Percentiles rank a stretch among this genome's conserved stretches.
Conservation (phyloP, 139 green algal species). For the Mesotaenium endlicherianum region DNA sequence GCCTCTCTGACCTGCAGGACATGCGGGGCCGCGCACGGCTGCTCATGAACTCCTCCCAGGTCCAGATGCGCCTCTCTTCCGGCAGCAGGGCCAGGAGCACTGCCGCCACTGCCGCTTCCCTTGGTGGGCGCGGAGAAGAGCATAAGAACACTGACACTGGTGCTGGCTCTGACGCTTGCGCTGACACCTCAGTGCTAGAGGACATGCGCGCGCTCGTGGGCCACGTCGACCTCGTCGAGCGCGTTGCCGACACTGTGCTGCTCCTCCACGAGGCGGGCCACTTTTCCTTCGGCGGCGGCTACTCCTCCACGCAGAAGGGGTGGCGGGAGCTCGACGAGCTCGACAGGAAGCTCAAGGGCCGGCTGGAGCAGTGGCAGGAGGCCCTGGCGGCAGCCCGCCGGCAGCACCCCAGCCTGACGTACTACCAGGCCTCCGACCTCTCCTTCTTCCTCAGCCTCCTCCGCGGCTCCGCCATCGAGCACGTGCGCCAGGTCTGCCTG, state of each 20-base stretch:
- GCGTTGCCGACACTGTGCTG: neutral
- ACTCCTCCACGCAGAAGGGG: neutral
- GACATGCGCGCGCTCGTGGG: neutral
- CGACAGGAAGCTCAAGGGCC: neutral
- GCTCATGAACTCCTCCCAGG: neutral
- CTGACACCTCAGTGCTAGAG: neutral
- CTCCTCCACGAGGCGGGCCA: neutral
- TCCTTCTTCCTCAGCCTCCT: neutral
- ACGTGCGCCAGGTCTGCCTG: neutral
- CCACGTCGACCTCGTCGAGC: neutral
- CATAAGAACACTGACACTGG: neutral
- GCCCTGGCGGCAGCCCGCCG: neutral
- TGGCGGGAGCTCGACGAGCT: neutral
- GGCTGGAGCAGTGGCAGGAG: neutral
- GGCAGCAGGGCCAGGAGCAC: too few species aligned
- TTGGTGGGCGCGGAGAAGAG: neutral
- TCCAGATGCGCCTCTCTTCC: neutral
- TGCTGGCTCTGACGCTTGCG: neutral
- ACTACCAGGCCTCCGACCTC: neutral
- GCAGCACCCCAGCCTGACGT: neutral
- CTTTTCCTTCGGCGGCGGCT: neutral
- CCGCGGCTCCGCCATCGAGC: neutral
- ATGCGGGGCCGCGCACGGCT: conserved; percentile 1
- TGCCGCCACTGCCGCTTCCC: neutral
- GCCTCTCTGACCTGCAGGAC: neutral